Conservation (phyloP, 2,329 filamentous ascomycete genomes). For the Fusarium sambucinum region DNA sequence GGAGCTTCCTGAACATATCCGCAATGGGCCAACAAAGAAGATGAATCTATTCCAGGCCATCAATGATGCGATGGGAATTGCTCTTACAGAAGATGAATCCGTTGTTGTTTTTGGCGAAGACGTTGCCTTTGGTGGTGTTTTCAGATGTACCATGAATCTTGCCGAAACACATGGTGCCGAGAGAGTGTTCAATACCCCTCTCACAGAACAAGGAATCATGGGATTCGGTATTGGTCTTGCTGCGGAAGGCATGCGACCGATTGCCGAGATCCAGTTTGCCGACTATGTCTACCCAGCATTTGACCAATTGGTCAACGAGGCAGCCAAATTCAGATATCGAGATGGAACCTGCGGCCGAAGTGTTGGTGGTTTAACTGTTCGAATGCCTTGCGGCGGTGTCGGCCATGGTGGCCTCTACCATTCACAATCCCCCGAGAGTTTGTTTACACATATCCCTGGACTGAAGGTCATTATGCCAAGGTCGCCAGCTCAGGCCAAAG, state of each 20-base stretch:
- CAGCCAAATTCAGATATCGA: constrained; percentile 86
- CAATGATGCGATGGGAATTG: constrained; percentile 87
- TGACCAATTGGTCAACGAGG: constrained; percentile 94
- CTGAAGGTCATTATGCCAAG: constrained; percentile 87
- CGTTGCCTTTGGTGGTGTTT: constrained; percentile 96
- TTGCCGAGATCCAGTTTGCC: constrained; percentile 96
- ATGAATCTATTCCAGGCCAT: constrained; percentile 96
- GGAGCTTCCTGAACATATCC: constrained; percentile 76
- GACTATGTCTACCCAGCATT: constrained; percentile 95
- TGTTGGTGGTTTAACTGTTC: constrained; percentile 83
- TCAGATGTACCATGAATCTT: constrained; percentile 92
- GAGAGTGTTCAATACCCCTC: constrained; percentile 94
- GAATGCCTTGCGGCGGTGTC: constrained; percentile 91
- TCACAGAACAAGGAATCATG: constrained; percentile 93
- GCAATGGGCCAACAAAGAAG: constrained; percentile 79
- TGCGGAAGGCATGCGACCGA: constrained; percentile 89
- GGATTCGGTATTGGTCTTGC: constrained; percentile 93
- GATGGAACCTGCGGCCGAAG: constrained; percentile 69
- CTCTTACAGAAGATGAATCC: constrained; percentile 84
- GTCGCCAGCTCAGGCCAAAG: constrained; percentile 89
- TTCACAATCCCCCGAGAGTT: constrained; percentile 86
- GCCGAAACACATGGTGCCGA: constrained; percentile 88
- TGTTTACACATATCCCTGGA: constrained; percentile 91
- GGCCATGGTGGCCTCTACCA: constrained; percentile 91
- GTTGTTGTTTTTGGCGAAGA: constrained; percentile 96